These are phyloP conservation scores for Serpula lacrymans DNA, from an alignment of 768 basidiomycete genomes.

Conservation along the genomic window DNA sequence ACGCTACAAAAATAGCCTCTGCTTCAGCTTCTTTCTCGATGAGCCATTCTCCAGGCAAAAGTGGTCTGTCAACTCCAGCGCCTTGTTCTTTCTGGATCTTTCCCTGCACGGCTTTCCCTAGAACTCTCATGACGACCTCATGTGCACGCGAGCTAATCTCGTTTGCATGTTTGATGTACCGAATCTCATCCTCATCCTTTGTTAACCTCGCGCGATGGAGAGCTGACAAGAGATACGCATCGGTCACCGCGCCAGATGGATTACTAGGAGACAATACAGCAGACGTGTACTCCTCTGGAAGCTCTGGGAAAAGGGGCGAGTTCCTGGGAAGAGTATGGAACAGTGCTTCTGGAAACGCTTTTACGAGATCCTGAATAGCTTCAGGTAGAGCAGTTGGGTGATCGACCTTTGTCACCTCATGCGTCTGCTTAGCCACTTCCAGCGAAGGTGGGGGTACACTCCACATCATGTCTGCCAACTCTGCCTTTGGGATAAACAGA, in stretches of 20 bases:
- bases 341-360: conserved; percentile 50
- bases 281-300: conserved; percentile 41
- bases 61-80: conserved; percentile 39
- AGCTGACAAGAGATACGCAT: conserved; percentile 67
- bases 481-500: conserved; percentile 77
- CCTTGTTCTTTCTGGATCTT: conserved; percentile 44
- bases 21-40: conserved; percentile 93
- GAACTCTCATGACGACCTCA: conserved; percentile 86
- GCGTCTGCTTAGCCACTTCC: conserved; percentile 47
- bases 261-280: conserved; percentile 32
- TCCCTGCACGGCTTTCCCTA: conserved; percentile 69
- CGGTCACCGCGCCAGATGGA: conserved; percentile 40
- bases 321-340: conserved; percentile 62
- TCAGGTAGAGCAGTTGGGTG: conserved; percentile 44
- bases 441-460: conserved; percentile 76
- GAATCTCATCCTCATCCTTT: conserved; percentile 75
- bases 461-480: conserved; percentile 82
- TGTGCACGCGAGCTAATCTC: conserved; percentile 87
- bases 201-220: conserved; percentile 78
- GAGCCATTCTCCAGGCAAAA: conserved; percentile 78
- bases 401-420: conserved; percentile 61
- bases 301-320: conserved; percentile 49
- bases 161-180: conserved; percentile 74
- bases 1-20: conserved; percentile 90
- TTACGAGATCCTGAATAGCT: conserved; percentile 44